A percentile compares a stretch with the other conserved stretches of the same genome.
Conservation (phyloP, 768 basidiomycete species). For the Melanogaster broomeanus region DNA sequence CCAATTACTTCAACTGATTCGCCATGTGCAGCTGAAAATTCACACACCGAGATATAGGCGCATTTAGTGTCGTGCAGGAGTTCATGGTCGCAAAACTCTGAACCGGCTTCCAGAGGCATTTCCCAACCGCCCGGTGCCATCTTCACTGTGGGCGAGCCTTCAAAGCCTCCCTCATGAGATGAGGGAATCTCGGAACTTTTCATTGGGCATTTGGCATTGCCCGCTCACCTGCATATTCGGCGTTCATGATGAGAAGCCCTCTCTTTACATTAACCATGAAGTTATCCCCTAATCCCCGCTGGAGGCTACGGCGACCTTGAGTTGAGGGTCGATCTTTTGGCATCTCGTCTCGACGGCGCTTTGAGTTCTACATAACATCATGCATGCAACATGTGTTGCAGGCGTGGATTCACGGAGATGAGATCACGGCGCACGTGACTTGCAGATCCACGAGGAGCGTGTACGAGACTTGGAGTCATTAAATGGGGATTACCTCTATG, state of each 20-base stretch:
- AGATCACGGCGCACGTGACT: slow-evolving; percentile 10
- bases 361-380: not conserved
- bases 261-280: slow-evolving; percentile 7
- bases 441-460: not conserved
- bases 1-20: slow-evolving; percentile 22
- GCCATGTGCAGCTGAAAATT: slow-evolving; percentile 4
- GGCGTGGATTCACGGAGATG: slow-evolving; percentile 26
- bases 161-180: not conserved
- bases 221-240: slow-evolving; percentile 12
- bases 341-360: not conserved
- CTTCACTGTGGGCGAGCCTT: not conserved
- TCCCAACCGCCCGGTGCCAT: not conserved
- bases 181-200: not conserved
- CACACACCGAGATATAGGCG: not conserved
- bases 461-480: slow-evolving; percentile 5
- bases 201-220: not conserved
- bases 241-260: slow-evolving; percentile 14
- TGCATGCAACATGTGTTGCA: slow-evolving; percentile 1
- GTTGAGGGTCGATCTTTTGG: slow-evolving; percentile 2
- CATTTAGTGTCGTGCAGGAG: not conserved
- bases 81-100: not conserved
- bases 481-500: slow-evolving; percentile 21
- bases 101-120: not conserved
- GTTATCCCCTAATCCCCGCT: slow-evolving; percentile 24
- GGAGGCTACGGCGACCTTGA: slow-evolving; percentile 8